phyloP scores from a whole-genome alignment of 1,284 basidiomycete species.

The Grifola frondosa region DNA sequence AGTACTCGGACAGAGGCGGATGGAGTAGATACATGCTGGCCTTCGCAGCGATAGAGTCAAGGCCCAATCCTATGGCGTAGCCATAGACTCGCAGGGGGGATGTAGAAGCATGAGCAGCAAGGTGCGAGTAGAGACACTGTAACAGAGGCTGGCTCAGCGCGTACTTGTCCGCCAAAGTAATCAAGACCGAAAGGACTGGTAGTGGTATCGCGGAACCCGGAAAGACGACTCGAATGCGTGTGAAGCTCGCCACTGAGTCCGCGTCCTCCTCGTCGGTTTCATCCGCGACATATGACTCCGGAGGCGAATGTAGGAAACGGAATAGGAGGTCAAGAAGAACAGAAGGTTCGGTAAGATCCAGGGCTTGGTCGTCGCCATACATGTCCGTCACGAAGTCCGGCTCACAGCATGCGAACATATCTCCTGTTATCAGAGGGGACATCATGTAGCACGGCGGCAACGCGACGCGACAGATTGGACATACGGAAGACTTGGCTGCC shows the following conservation, averaged over 20 bases:
- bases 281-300: no score
- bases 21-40: constrained; percentile 54
- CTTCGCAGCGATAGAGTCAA: constrained; percentile 47
- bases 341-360: no score
- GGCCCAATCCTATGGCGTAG: constrained; percentile 42
- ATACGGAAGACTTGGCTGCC: constrained; percentile 60
- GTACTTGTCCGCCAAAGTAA: constrained; percentile 64
- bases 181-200: constrained; percentile 54
- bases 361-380: no score
- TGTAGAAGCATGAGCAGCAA: constrained; percentile 50
- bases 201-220: constrained; percentile 63
- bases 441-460: neutral
- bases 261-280: no score
- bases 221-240: no score
- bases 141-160: constrained; percentile 44
- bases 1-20: constrained; percentile 53
- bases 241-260: no score
- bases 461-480: constrained; percentile 21
- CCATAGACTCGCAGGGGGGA: constrained; percentile 59
- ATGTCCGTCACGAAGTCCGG: constrained; percentile 9
- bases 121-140: constrained; percentile 45
- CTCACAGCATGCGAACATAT: constrained; percentile 64
- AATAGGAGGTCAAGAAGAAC: no score
- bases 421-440: constrained; percentile 39
- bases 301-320: no score